phyloP scores from a whole-genome alignment of 2,329 filamentous ascomycete genomes.

The Neoascochyta sp. region DNA sequence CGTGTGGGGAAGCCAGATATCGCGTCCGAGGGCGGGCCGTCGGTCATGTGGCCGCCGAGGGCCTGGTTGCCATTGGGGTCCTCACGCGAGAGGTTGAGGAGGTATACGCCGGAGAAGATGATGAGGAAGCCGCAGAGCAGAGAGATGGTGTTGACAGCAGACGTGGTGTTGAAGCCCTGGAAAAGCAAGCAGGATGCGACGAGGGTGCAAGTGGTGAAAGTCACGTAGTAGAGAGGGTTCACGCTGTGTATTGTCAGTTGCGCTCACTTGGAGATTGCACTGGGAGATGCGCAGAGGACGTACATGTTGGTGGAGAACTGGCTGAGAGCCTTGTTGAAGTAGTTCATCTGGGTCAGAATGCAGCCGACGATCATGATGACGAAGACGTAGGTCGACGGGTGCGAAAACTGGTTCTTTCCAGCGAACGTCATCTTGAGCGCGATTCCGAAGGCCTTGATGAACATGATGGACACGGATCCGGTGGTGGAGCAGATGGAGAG shows the following conservation, averaged over 20 bases:
- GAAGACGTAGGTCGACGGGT: constrained; percentile 96
- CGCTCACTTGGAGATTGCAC: not conserved
- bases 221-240: constrained; percentile 95
- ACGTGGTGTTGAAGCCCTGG: constrained; percentile 91
- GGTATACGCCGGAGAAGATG: constrained; percentile 92
- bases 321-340: constrained; percentile 97
- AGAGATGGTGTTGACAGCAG: constrained; percentile 86
- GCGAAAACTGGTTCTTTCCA: constrained; percentile 91
- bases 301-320: constrained; percentile 98
- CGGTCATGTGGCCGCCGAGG: constrained; percentile 53
- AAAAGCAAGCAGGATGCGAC: constrained; percentile 95
- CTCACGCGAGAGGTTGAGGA: constrained; percentile 88
- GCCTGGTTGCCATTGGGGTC: constrained; percentile 77
- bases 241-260: constrained; percentile 56
- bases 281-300: constrained; percentile 36
- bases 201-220: constrained; percentile 91
- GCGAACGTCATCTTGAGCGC: constrained; percentile 91
- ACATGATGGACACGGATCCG: constrained; percentile 97
- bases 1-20: constrained; percentile 86
- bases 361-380: constrained; percentile 89
- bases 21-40: constrained; percentile 86
- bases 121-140: constrained; percentile 89
- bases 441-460: constrained; percentile 97
- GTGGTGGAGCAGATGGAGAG: constrained; percentile 97
- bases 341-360: constrained; percentile 99